phyloP scores from a whole-genome alignment of 2,329 filamentous ascomycete species.

The Hypomyces perniciosus region DNA sequence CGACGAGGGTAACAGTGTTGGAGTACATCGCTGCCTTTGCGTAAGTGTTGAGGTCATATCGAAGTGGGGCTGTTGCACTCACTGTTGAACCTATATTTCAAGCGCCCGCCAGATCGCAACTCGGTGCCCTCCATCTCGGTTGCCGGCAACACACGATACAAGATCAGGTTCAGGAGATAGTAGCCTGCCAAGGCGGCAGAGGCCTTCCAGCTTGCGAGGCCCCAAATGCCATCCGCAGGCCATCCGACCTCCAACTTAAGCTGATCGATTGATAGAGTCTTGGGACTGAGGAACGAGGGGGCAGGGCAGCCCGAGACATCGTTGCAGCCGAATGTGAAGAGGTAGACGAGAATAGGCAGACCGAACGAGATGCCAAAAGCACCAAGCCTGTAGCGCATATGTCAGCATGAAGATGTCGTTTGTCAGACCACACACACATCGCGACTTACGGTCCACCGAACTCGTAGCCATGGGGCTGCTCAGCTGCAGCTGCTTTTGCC shows the following conservation, averaged over 20 bases:
- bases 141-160: conserved; percentile 74
- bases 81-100: conserved; percentile 81
- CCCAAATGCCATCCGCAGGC: conserved; percentile 63
- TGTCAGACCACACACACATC: neutral
- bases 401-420: neutral
- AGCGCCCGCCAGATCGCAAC: conserved; percentile 62
- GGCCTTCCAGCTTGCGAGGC: conserved; percentile 63
- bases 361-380: conserved; percentile 73
- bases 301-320: conserved; percentile 87
- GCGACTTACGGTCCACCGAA: conserved; percentile 45
- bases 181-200: conserved; percentile 69
- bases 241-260: conserved; percentile 79
- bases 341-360: conserved; percentile 72
- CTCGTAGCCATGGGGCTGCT: conserved; percentile 39
- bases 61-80: conserved; percentile 19
- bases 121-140: conserved; percentile 63
- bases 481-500: conserved; percentile 19
- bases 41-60: conserved; percentile 11
- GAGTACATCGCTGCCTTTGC: conserved; percentile 60
- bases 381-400: conserved; percentile 52
- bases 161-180: conserved; percentile 66
- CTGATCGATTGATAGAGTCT: conserved; percentile 61
- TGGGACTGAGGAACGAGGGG: conserved; percentile 69
- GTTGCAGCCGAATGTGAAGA: conserved; percentile 82
- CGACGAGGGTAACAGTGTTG: conserved; percentile 65